Base-by-base conservation (phyloP, 306 rosid species). In the Purshia tridentata region DNA sequence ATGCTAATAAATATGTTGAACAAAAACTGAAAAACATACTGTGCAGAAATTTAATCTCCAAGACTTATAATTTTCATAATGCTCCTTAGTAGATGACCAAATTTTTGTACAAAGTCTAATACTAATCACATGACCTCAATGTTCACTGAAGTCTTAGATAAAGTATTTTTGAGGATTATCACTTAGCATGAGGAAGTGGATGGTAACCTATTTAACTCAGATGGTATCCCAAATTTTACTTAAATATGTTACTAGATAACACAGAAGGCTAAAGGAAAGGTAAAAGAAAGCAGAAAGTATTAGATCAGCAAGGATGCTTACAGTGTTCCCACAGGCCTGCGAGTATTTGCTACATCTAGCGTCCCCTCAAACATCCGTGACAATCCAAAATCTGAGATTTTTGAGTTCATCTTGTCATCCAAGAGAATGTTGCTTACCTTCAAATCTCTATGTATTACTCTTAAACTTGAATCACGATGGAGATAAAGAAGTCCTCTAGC, bases 371-470 rank as follows among this genome's bases (percentile, higher is more conserved):
- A 59, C 0, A 73, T 70, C 4, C 70, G 49, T 15, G 85, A 76
- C 76, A 81, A 46, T 39, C 81, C 81, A 11, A 81, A 81, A 50
- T 81, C 73, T 29, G 68, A 79, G 9, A 77, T 77, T 23, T 82
- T 82, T 0, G 86, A 73, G 8, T 78, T 82, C 81, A 82, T 78
- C 6, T 82, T 60, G 39, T 60, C 79, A 69, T 79, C 76, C 37
- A 79, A 61, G 72, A 79, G 76, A 52, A 79, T 69, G 40, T 79
- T 79, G 58, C 79, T 73, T 11, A 62, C 79, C 20, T 74, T 79
- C 16, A 74, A 48, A 68, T 73, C 76, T 73, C 76, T 60, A 46
- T 54, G 65, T 4, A 70, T 70, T 70, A 70, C 74, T 53, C 55
- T 70, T 64, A 60, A 18, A 51, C 53, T 23, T 70, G 74, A 79